These are phyloP conservation scores for Spinellus fusiger DNA, from an alignment of 192 early-diverging fungal genomes.

Conservation along the genomic window DNA sequence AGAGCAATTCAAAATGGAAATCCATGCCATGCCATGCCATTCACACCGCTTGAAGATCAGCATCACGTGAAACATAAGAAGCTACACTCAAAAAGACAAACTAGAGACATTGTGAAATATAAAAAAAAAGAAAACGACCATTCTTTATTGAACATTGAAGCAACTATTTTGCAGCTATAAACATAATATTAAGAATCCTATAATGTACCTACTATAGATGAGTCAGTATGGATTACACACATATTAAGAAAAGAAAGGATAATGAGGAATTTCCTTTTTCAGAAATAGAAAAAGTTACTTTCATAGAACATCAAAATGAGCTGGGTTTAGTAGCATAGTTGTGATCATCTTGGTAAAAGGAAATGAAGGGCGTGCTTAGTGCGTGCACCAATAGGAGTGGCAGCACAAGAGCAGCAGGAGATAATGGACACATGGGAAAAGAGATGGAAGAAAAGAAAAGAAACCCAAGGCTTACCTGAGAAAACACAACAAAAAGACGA, in stretches of 20 bases:
- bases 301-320: conserved; percentile 13
- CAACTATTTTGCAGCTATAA: neutral
- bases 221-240: neutral
- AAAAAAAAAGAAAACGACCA: neutral
- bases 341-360: conserved; percentile 2
- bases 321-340: conserved; percentile 9
- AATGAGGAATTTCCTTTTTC: conserved; percentile 1
- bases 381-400: too few species aligned
- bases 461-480: too few species aligned
- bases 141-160: neutral
- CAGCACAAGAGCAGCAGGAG: too few species aligned
- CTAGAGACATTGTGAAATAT: neutral
- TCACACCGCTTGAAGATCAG: too few species aligned
- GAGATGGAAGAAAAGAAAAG: neutral
- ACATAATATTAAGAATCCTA: neutral
- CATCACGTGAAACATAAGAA: too few species aligned
- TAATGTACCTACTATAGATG: neutral
- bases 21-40: too few species aligned
- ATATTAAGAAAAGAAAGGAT: neutral
- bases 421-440: too few species aligned
- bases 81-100: too few species aligned
- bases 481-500: too few species aligned
- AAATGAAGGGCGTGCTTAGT: neutral
- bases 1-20: too few species aligned
- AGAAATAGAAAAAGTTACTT: conserved; percentile 3